Evolutionary conservation across 1,284 basidiomycete genomes (phyloP), one percentile per base, ranked within the genome.

Genomic region (Agaricales sp.): DNA sequence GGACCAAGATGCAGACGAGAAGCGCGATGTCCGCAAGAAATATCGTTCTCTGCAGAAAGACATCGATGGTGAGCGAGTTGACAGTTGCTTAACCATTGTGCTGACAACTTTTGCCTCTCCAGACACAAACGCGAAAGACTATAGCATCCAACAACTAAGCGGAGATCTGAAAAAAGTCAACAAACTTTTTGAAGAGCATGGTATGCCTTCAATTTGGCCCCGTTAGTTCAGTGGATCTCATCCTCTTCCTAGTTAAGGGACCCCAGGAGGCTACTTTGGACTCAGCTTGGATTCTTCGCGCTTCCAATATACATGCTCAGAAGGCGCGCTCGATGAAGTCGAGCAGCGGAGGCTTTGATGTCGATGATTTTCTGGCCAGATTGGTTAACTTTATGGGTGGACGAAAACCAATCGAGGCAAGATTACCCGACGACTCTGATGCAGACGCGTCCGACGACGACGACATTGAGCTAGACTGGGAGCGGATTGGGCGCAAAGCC

Each of bases 271-370:
- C 88, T 2, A 85, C 83, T 0, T 72, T 90, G 3, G 87, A 91
- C 62, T 87, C 88, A 0, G 70, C 73, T n/a, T 70, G 88, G 41
- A 74, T 90, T 4, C 62, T 86, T 0, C 75, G 75, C 58, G 78
- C 82, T 16, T 85, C 87, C 3, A 78, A 74, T 51, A 74, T 84
- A 58, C 74, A 80, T 50, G 82, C 85, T 1, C 78, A 82, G 57
- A 89, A 91, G 62, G 89, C 89, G 12, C 82, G 87, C 35, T 79
- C 82, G n/a, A 81, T 92, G 77, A 89, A 87, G 62, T 80, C 87
- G 1, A 87, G 87, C 49, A 77, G 77, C 0, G 83, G 86, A 45
- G 79, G 80, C 14, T 92, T 93, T 59, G 91, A 93, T 59, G 69
- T 85, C 25, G 88, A 91, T 53, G 89, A 92, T 52, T 92, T 90